These are phyloP conservation scores for Yueomyces sinensis DNA, from an alignment of 805 yeast genomes.

Conservation along the genomic window DNA sequence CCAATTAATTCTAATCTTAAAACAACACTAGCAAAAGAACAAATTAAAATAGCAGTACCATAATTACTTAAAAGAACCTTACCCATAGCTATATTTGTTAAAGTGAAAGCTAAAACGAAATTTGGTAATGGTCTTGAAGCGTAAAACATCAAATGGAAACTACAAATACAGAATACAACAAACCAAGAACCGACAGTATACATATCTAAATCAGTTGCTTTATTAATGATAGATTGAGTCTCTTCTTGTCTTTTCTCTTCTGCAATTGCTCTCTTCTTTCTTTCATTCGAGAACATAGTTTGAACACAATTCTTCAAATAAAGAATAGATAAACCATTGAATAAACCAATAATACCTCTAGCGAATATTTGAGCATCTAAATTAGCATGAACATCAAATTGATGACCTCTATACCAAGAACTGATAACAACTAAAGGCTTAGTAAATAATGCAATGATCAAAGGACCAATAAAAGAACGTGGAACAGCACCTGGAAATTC, in stretches of 20 bases:
- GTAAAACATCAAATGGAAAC: constrained; percentile 73
- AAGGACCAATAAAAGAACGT: constrained; percentile 66
- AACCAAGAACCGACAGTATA: constrained; percentile 40
- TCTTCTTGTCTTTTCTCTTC: constrained; percentile 5
- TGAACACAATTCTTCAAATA: constrained; percentile 34
- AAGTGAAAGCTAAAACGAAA: constrained; percentile 61
- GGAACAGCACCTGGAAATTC: constrained; percentile 85
- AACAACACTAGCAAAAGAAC: constrained; percentile 51
- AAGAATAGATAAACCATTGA: constrained; percentile 43
- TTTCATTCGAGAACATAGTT: constrained; percentile 6
- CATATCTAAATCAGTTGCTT: constrained; percentile 1
- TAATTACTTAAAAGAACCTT: constrained; percentile 37
- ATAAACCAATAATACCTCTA: constrained; percentile 48
- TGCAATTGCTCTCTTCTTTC: constrained; percentile 5
- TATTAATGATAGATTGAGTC: constrained; percentile 2
- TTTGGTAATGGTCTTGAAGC: constrained; percentile 84
- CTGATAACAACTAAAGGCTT: constrained; percentile 24
- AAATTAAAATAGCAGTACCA: constrained; percentile 34
- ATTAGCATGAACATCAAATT: constrained; percentile 24
- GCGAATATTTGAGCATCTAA: constrained; percentile 38
- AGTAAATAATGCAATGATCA: constrained; percentile 35
- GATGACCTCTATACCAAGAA: constrained; percentile 1
- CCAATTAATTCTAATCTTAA: constrained; percentile 63
- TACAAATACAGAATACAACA: constrained; percentile 42
- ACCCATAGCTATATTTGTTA: constrained; percentile 44